phyloP scores from a whole-genome alignment of 306 rosid species.

The Vicia faba region DNA sequence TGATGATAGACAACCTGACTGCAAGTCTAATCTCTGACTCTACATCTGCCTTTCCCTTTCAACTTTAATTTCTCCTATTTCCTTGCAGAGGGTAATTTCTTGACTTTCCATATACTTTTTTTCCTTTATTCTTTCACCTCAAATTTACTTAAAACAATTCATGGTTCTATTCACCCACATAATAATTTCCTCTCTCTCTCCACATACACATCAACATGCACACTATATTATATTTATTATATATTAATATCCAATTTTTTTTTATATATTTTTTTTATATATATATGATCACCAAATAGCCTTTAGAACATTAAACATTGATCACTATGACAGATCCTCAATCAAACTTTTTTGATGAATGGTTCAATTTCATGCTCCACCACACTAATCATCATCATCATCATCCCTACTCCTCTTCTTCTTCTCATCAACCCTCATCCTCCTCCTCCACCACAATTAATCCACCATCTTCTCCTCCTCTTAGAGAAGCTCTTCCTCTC shows the following conservation, averaged over 20 bases:
- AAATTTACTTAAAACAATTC: constrained; percentile 16
- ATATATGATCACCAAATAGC: constrained; percentile 26
- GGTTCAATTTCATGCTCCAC: constrained; percentile 60
- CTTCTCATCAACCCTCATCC: constrained; percentile 32
- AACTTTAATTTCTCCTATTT: constrained; percentile 41
- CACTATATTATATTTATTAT: constrained; percentile 31
- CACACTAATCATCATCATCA: constrained; percentile 33
- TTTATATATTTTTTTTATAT: constrained; percentile 12
- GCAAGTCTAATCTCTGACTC: constrained; percentile 59
- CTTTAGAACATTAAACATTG: constrained; percentile 28
- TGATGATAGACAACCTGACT: constrained; percentile 53
- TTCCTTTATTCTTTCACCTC: constrained; percentile 36
- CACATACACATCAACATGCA: constrained; percentile 15
- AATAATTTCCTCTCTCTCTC: constrained; percentile 1
- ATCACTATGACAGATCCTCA: constrained; percentile 66
- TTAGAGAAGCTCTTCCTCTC: constrained; percentile 66
- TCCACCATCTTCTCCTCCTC: constrained; percentile 47
- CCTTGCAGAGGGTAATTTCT: constrained; percentile 59
- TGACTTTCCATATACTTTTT: constrained; percentile 40
- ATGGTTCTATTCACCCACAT: constrained; percentile 42
- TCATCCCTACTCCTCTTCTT: constrained; percentile 22
- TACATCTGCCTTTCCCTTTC: constrained; percentile 48
- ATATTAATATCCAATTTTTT: background rate
- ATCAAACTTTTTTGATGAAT: constrained; percentile 47
- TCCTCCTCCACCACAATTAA: constrained; percentile 29